Evolutionary conservation across 805 yeast genomes (phyloP).

Genomic region (Naumovozyma baii): DNA sequence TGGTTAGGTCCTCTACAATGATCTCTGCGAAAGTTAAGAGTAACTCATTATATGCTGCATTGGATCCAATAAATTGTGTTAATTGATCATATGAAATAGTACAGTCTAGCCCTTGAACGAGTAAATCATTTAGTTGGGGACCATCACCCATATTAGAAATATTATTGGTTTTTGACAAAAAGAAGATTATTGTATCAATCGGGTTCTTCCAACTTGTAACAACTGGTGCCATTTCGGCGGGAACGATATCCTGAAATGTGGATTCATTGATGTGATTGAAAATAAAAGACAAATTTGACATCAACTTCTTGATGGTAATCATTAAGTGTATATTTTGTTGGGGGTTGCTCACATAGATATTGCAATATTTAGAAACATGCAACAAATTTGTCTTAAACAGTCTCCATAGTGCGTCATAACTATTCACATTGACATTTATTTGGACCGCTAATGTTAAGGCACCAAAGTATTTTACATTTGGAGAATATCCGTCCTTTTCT

Average conservation of each 20-base stretch:
- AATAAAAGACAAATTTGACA: conserved; percentile 29
- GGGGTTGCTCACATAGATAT: conserved; percentile 12
- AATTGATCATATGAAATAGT: conserved; percentile 18
- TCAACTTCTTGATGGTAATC: conserved; percentile 25
- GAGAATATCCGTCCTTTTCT: conserved; percentile 10
- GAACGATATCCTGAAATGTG: background rate
- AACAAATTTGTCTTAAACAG: conserved; percentile 21
- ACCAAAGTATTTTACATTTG: conserved; percentile 29
- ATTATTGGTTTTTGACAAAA: conserved; percentile 12
- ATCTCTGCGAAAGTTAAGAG: conserved; percentile 24
- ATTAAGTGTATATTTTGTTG: conserved; percentile 7
- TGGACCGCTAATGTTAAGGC: conserved; percentile 30
- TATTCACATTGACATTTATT: conserved; percentile 13
- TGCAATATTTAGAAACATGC: conserved; percentile 15
- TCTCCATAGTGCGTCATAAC: conserved; percentile 14
- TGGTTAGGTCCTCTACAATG: conserved; percentile 29
- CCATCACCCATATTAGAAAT: background rate
- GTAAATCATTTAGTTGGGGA: conserved; percentile 4
- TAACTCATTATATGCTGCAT: conserved; percentile 17
- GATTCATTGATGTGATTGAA: conserved; percentile 23
- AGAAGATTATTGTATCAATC: conserved; percentile 19
- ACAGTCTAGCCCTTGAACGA: conserved; percentile 11
- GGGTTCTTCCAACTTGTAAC: conserved; percentile 27
- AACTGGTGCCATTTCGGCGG: background rate
- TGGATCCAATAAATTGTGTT: conserved; percentile 16